These are phyloP conservation scores for Aegilops umbellulata DNA, from an alignment of 176 grass and related monocot species.

Conservation along the genomic window DNA sequence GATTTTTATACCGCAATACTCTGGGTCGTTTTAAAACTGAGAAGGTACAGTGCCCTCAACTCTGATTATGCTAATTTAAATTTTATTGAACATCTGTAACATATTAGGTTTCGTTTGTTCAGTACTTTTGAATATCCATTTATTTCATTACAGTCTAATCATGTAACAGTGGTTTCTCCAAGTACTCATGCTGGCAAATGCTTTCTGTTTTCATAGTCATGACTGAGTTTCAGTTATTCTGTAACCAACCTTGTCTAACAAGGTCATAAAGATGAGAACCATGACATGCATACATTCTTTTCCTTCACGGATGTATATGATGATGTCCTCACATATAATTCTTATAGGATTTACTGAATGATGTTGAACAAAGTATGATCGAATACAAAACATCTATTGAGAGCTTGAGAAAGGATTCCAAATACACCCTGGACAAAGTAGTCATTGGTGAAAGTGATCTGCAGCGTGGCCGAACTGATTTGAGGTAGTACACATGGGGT, in stretches of 20 bases:
- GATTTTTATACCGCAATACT: slow-evolving; percentile 80
- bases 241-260: not conserved
- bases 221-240: not conserved
- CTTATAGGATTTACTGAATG: slow-evolving; percentile 69
- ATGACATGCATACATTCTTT: not conserved
- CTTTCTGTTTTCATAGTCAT: not conserved
- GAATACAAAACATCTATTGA: slow-evolving; percentile 61
- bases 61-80: not conserved
- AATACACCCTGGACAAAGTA: slow-evolving; percentile 72
- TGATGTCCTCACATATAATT: not conserved
- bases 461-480: slow-evolving; percentile 69
- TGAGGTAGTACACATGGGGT: slow-evolving; percentile 37
- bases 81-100: slow-evolving; percentile 4
- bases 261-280: not conserved
- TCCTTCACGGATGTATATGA: slow-evolving; percentile 1
- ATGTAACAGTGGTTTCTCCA: not conserved
- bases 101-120: not conserved
- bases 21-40: slow-evolving; percentile 89
- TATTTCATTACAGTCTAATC: not conserved
- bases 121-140: not conserved
- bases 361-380: slow-evolving; percentile 72
- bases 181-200: not conserved
- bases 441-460: slow-evolving; percentile 82
- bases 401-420: slow-evolving; percentile 73
- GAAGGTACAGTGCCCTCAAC: slow-evolving; percentile 55